These are phyloP conservation scores for Azolla pinnata DNA, from an alignment of 75 land plant species.

Conservation along the genomic window DNA sequence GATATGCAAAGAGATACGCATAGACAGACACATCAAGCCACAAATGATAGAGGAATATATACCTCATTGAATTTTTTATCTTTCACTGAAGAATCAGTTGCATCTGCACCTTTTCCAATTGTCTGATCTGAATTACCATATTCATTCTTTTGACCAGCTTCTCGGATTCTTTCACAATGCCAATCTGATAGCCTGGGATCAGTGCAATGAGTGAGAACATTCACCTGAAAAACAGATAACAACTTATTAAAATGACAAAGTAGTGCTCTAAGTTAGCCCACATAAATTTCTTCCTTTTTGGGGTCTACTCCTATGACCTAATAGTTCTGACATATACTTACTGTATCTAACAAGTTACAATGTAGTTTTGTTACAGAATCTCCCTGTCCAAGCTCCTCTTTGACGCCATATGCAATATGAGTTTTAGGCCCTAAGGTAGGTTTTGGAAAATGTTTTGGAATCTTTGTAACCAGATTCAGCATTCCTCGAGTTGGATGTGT, in stretches of 20 bases:
- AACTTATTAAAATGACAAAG: not conserved
- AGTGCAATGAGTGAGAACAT: slow-evolving; percentile 57
- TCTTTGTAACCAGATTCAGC: slow-evolving; percentile 65
- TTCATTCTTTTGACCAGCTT: no score
- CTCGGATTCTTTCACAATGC: no score
- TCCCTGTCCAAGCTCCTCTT: slow-evolving; percentile 73
- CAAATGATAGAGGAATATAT: no score
- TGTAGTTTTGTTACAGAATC: slow-evolving; percentile 89
- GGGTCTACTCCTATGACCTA: no score
- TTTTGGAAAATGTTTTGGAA: slow-evolving; percentile 45
- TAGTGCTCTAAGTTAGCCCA: not conserved
- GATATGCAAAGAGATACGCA: no score
- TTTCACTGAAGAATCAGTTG: no score
- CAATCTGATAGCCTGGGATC: slow-evolving; percentile 33
- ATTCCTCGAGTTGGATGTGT: slow-evolving; percentile 72
- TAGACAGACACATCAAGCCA: no score
- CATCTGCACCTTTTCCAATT: no score
- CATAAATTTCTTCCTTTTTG: no score
- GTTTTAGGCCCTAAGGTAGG: slow-evolving; percentile 90
- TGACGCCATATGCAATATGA: slow-evolving; percentile 76
- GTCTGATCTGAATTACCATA: no score
- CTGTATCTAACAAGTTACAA: slow-evolving; percentile 86
- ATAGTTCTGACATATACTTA: slow-evolving; percentile 14
- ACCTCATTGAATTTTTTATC: no score
- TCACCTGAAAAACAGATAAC: slow-evolving; percentile 35